Evolutionary conservation across 169 alveolate species (phyloP).

Genomic region (Plasmodium coatneyi): DNA sequence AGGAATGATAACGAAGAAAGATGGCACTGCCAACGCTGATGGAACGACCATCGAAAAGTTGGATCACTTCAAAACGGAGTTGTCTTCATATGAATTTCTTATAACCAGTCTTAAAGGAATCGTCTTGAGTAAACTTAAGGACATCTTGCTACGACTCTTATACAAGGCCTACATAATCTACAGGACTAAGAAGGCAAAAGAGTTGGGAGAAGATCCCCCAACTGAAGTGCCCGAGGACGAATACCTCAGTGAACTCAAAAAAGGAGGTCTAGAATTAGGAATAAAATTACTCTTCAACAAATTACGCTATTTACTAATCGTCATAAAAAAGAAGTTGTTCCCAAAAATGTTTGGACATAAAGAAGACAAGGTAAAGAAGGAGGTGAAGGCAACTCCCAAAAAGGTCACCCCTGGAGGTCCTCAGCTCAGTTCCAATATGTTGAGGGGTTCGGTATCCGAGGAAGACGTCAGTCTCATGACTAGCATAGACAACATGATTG

Average conservation of each 20-base stretch:
- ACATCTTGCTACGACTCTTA: constrained; percentile 3
- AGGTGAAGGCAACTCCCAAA: background rate
- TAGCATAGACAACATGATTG: constrained; percentile 19
- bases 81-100: constrained; percentile 18
- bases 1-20: background rate
- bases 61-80: background rate
- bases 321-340: constrained; percentile 19
- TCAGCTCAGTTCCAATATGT: background rate
- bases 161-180: constrained; percentile 31
- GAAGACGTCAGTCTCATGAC: background rate
- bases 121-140: constrained; percentile 18
- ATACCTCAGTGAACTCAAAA: constrained; percentile 30
- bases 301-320: background rate
- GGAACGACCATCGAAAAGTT: background rate
- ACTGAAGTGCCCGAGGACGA: background rate
- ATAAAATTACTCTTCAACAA: constrained; percentile 20
- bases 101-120: background rate
- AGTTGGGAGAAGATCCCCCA: background rate
- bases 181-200: constrained; percentile 20
- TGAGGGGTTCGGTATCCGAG: background rate
- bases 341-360: background rate
- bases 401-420: background rate
- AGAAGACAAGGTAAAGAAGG: background rate
- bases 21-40: background rate
- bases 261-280: constrained; percentile 43